A percentile compares a stretch with the other conserved stretches of the same genome.
Conservation (phyloP, 2,329 filamentous ascomycete species). For the Pseudogymnoascus sp. region DNA sequence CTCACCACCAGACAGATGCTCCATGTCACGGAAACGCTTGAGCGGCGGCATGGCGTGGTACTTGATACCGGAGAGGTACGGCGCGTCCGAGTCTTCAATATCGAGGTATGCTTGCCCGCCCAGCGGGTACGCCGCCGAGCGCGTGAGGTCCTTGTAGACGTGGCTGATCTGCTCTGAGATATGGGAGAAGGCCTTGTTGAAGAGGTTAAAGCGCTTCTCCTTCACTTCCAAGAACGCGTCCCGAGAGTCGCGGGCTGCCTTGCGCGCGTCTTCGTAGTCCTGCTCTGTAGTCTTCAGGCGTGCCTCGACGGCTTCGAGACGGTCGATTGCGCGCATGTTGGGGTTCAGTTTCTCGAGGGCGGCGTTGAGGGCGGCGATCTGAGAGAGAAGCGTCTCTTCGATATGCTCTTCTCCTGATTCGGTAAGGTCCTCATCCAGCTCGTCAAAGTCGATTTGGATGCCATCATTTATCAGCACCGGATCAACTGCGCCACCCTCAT, state of each 20-base stretch:
- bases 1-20: constrained; percentile 92
- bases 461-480: constrained; percentile 79
- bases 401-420: constrained; percentile 61
- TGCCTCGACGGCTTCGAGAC: constrained; percentile 75
- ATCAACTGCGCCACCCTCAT: constrained; percentile 59
- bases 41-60: constrained; percentile 98
- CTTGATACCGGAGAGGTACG: constrained; percentile 91
- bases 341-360: constrained; percentile 93
- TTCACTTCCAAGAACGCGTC: constrained; percentile 80
- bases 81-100: constrained; percentile 87
- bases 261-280: constrained; percentile 80
- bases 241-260: constrained; percentile 63
- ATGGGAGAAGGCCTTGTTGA: constrained; percentile 90
- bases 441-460: constrained; percentile 79
- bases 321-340: constrained; percentile 92
- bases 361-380: constrained; percentile 62
- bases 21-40: constrained; percentile 98
- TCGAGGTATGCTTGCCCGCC: constrained; percentile 85
- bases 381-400: constrained; percentile 70
- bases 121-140: constrained; percentile 83
- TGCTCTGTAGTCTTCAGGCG: constrained; percentile 77
- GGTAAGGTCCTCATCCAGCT: constrained; percentile 74
- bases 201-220: constrained; percentile 75
- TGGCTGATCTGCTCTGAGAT: constrained; percentile 90
- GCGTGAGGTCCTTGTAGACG: constrained; percentile 92